These are phyloP conservation scores for Eutrema salsugineum DNA, from an alignment of 441 rosid species.

Conservation along the genomic window DNA sequence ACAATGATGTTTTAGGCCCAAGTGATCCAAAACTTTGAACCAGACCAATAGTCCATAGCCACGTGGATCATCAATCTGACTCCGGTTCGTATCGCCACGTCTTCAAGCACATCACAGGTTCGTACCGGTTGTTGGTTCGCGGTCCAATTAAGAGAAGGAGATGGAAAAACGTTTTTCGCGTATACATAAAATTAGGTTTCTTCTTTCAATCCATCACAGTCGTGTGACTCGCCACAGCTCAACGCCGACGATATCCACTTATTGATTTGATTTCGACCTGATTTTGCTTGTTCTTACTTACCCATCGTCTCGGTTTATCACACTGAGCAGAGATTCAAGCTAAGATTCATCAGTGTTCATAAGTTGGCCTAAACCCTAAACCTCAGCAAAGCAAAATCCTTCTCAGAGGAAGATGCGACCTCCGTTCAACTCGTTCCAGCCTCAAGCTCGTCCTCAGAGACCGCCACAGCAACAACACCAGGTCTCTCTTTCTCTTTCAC, in stretches of 20 bases:
- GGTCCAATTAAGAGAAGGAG: neutral
- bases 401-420: constrained; percentile 33
- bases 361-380: constrained; percentile 19
- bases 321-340: neutral
- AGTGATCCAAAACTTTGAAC: neutral
- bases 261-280: too few relatives aligned
- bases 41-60: neutral
- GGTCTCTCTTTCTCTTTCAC: constrained; percentile 10
- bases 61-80: neutral
- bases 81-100: neutral
- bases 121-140: constrained; percentile 8
- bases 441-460: constrained; percentile 24
- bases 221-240: constrained; percentile 8
- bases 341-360: neutral
- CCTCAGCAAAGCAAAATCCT: neutral
- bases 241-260: constrained; percentile 16
- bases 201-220: neutral
- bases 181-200: neutral
- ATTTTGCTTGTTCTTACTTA: neutral
- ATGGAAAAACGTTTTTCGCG: neutral
- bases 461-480: constrained; percentile 29
- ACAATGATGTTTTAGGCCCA: neutral
- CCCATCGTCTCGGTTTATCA: neutral
- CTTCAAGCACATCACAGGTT: neutral
- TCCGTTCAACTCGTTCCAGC: constrained; percentile 35